A percentile compares a stretch with the other conserved stretches of the same genome.
phyloP scores from a whole-genome alignment of 2,329 filamentous ascomycete species.

The Alternaria infectoria region DNA sequence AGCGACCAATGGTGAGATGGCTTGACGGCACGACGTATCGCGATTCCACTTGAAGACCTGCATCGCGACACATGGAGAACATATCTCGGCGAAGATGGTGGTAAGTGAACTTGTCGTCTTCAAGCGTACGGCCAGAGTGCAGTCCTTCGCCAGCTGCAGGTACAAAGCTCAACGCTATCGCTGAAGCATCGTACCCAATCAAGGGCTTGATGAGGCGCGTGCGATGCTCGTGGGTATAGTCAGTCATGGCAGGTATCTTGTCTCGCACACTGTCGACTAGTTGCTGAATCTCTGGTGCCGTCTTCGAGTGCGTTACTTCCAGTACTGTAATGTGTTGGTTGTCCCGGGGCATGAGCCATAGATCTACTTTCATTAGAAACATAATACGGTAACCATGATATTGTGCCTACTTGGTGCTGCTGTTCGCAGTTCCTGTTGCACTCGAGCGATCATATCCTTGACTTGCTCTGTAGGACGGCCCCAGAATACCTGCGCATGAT shows the following conservation, averaged over 20 bases:
- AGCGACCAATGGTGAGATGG: constrained; percentile 86
- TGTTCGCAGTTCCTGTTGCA: constrained; percentile 71
- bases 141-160: constrained; percentile 71
- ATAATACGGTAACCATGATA: not conserved
- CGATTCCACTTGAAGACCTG: constrained; percentile 74
- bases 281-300: constrained; percentile 68
- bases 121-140: constrained; percentile 39
- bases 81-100: constrained; percentile 87
- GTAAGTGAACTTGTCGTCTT: constrained; percentile 77
- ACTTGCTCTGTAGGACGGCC: constrained; percentile 79
- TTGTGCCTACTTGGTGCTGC: constrained; percentile 70
- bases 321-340: constrained; percentile 85
- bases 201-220: constrained; percentile 80
- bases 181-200: constrained; percentile 83
- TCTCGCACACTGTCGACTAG: constrained; percentile 66
- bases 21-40: constrained; percentile 89
- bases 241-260: constrained; percentile 65
- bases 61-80: constrained; percentile 65
- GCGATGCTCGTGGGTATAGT: constrained; percentile 71
- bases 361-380: constrained; percentile 55
- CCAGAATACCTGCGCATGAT: constrained; percentile 67
- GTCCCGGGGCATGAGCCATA: constrained; percentile 85
- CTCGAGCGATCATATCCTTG: constrained; percentile 66
- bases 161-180: constrained; percentile 85
- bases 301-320: constrained; percentile 82